Evolutionary conservation across 2,329 filamentous ascomycete genomes (phyloP).

Genomic region (Lachnellula suecica): DNA sequence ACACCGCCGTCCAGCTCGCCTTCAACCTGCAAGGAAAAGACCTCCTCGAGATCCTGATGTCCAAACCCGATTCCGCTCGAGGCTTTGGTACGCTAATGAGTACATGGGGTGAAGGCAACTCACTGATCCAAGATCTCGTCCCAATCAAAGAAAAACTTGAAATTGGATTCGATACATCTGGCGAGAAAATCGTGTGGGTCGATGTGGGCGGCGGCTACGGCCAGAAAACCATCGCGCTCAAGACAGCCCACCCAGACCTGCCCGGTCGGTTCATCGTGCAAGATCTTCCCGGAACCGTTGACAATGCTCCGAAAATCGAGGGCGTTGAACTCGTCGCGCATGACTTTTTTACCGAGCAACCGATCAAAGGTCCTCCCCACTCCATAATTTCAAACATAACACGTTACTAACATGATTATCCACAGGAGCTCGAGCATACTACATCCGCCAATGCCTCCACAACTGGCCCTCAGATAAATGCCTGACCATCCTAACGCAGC

Average conservation of each 20-base stretch:
- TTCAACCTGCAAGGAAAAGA: neutral
- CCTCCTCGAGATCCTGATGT: neutral
- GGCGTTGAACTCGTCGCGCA: neutral
- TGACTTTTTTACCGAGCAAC: neutral
- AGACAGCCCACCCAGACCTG: neutral
- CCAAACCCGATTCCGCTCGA: neutral
- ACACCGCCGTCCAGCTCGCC: slow-evolving; percentile 1
- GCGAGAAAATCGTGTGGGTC: neutral
- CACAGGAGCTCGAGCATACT: slow-evolving; percentile 27
- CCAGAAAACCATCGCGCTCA: neutral
- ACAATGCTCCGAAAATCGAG: neutral
- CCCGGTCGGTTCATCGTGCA: neutral
- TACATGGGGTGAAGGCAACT: neutral
- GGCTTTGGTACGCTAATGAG: slow-evolving; percentile 4
- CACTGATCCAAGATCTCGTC: neutral
- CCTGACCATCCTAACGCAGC: slow-evolving; percentile 22
- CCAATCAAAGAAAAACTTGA: neutral
- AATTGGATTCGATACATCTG: neutral
- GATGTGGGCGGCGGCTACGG: neutral
- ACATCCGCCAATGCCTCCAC: slow-evolving; percentile 26
- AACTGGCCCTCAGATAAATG: slow-evolving; percentile 32
- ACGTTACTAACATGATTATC: neutral
- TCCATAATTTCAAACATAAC: neutral
- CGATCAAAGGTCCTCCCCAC: neutral
- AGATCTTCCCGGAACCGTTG: neutral